Evolutionary conservation across 1,139 yeast species (phyloP).

Genomic region (Saccharomyces hybrid): DNA sequence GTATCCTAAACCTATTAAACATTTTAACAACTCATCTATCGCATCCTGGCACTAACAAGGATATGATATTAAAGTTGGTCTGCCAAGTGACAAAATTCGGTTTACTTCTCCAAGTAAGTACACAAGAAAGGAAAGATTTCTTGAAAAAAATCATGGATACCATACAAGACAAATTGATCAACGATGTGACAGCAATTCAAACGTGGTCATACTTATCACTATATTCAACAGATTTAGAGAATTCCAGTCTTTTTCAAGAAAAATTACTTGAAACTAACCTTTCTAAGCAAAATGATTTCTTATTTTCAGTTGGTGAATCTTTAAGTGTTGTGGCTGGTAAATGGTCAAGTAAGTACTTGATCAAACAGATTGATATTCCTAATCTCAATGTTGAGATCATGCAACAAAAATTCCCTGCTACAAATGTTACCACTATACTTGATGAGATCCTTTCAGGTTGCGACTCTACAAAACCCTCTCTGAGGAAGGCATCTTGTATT

Average conservation of each 20-base stretch:
- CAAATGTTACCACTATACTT: conserved; percentile 33
- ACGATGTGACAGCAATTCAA: conserved; percentile 54
- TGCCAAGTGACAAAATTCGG: conserved; percentile 59
- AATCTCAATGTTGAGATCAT: conserved; percentile 9
- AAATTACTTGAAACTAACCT: conserved; percentile 50
- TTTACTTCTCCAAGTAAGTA: conserved; percentile 36
- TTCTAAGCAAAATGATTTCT: conserved; percentile 64
- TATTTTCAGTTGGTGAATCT: conserved; percentile 83
- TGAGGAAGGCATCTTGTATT: conserved; percentile 71
- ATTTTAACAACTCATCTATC: conserved; percentile 1
- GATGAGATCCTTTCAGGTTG: conserved; percentile 46
- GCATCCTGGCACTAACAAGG: conserved; percentile 14
- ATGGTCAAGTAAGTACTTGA: conserved; percentile 58
- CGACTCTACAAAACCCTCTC: conserved; percentile 59
- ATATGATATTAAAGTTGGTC: conserved; percentile 41
- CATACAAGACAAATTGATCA: conserved; percentile 37
- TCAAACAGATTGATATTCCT: conserved; percentile 44
- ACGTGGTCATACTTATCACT: conserved; percentile 52
- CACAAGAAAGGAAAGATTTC: conserved; percentile 15
- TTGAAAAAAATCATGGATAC: conserved; percentile 22
- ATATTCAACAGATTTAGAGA: conserved; percentile 29
- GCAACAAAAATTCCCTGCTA: conserved; percentile 11
- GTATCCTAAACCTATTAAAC: conserved; percentile 1
- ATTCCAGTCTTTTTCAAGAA: conserved; percentile 37
- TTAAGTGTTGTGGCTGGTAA: conserved; percentile 65